Evolutionary conservation across 2,329 filamentous ascomycete species (phyloP), one percentile per base, ranked within the genome.

Genomic region (Neofusicoccum parvum): DNA sequence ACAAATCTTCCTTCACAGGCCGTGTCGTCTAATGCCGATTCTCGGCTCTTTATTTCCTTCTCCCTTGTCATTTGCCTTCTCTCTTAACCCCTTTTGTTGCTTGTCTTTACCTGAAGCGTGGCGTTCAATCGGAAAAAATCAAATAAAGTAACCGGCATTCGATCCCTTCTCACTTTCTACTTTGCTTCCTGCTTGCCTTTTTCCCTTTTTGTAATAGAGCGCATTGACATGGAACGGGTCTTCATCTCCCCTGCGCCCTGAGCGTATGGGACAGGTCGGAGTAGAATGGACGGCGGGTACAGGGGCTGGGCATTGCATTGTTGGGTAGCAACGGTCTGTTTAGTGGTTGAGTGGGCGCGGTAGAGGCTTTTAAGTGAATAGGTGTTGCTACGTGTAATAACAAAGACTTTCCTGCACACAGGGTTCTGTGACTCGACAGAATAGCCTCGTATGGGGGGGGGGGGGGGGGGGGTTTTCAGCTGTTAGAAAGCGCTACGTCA

Each of bases 101-200:
- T 60, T 60, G 41, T 37, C 48, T 45, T 37, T 37, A 20, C 15
- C 9, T 17, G 23, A n/a, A 60, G 56, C 41, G 43, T 48, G 56
- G 56, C 56, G 56, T 60, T 60, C 10, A 37, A 60, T n/a, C n/a
- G 56, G 56, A 45, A 36, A 46, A 46, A 45, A 60, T 12, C n/a
- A 23, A 48, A 48, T 10, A 37, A 48, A 59, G 43, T 36, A 36
- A 68, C 69, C 64, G 68, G 53, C 32, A 41, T 45, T 45, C 66
- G 49, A 37, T 36, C 12, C 20, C 39, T 50, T 23, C 23, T 56
- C 32, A 23, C 32, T 60, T 65, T 49, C 23, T 51, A 53, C 62
- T 65, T 59, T 56, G 53, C 46, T 46, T 60, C 48, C 53, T 63
- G 11, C 43, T 50, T 53, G 50, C 39, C n/a, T 23, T 34, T 36